Conservation (phyloP, 2,329 filamentous ascomycete species). For the Penicillium corylophilum region DNA sequence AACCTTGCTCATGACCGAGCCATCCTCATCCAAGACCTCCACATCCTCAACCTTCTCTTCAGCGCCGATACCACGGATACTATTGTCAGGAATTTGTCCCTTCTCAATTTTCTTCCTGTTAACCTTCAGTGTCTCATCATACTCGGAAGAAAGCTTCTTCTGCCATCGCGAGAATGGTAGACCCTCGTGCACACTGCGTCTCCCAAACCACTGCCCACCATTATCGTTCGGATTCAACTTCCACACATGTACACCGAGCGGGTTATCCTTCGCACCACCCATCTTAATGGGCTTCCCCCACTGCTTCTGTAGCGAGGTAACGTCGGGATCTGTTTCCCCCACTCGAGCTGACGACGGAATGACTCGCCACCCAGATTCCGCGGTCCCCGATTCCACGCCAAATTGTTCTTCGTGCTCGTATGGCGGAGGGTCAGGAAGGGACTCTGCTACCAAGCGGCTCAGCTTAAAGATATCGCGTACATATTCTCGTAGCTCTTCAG, state of each 20-base stretch:
- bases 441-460: slow-evolving; percentile 71
- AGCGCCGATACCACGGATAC: slow-evolving; percentile 80
- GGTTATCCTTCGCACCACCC: slow-evolving; percentile 68
- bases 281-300: slow-evolving; percentile 74
- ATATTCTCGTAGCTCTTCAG: slow-evolving; percentile 54
- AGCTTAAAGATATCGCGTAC: slow-evolving; percentile 62
- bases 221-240: slow-evolving; percentile 78
- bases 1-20: slow-evolving; percentile 24
- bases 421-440: slow-evolving; percentile 62
- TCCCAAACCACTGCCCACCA: slow-evolving; percentile 84
- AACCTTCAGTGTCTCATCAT: slow-evolving; percentile 71
- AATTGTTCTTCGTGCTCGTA: slow-evolving; percentile 37
- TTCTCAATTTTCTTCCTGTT: slow-evolving; percentile 65
- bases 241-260: slow-evolving; percentile 72
- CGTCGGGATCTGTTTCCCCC: slow-evolving; percentile 51
- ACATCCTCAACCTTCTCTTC: slow-evolving; percentile 70
- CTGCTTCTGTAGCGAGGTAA: slow-evolving; percentile 67
- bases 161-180: slow-evolving; percentile 76
- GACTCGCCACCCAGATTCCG: slow-evolving; percentile 50
- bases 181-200: slow-evolving; percentile 77
- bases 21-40: slow-evolving; percentile 51
- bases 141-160: slow-evolving; percentile 73
- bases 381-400: slow-evolving; percentile 6
- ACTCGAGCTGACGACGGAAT: slow-evolving; percentile 53
- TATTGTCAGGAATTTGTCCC: slow-evolving; percentile 69